phyloP scores from a whole-genome alignment of 2,329 filamentous ascomycete genomes.

The Madurella mycetomatis region DNA sequence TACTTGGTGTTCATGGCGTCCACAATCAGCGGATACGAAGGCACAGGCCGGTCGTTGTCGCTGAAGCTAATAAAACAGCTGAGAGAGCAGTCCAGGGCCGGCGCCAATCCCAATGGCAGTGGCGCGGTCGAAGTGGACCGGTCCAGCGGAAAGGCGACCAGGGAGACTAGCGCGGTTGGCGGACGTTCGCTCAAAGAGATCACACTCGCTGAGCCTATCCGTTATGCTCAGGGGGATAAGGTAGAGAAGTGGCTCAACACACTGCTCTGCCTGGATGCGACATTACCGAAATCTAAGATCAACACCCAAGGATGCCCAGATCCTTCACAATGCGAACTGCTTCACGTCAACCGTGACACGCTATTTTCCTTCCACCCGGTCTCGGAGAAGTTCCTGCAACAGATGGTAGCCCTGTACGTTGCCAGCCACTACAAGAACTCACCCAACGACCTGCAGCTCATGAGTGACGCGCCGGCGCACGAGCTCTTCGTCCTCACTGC shows the following conservation, averaged over 20 bases:
- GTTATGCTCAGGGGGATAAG: conserved; percentile 83
- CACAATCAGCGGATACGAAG: conserved; percentile 98
- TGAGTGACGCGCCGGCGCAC: conserved; percentile 96
- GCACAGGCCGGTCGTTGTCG: conserved; percentile 89
- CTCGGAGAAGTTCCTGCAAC: conserved; percentile 93
- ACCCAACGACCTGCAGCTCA: conserved; percentile 94
- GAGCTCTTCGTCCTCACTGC: conserved; percentile 92
- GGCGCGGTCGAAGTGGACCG: conserved; percentile 69
- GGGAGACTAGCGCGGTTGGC: conserved; percentile 57
- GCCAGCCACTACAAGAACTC: conserved; percentile 93
- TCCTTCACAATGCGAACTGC: conserved; percentile 83
- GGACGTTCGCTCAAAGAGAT: conserved; percentile 84
- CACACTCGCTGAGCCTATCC: conserved; percentile 86
- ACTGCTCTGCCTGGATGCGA: conserved; percentile 88
- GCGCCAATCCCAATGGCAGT: conserved; percentile 46
- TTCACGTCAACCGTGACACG: conserved; percentile 93
- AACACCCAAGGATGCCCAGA: conserved; percentile 78
- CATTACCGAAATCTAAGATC: conserved; percentile 71
- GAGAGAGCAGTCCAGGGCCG: conserved; percentile 79
- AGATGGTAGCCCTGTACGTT: conserved; percentile 97
- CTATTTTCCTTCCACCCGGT: conserved; percentile 97
- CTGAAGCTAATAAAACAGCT: conserved; percentile 96
- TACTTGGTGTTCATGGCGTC: conserved; percentile 99
- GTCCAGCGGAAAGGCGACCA: conserved; percentile 68
- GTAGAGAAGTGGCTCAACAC: conserved; percentile 97